These are phyloP conservation scores for Aquilaria sinensis DNA, from an alignment of 345 rosid species.

Conservation along the genomic window DNA sequence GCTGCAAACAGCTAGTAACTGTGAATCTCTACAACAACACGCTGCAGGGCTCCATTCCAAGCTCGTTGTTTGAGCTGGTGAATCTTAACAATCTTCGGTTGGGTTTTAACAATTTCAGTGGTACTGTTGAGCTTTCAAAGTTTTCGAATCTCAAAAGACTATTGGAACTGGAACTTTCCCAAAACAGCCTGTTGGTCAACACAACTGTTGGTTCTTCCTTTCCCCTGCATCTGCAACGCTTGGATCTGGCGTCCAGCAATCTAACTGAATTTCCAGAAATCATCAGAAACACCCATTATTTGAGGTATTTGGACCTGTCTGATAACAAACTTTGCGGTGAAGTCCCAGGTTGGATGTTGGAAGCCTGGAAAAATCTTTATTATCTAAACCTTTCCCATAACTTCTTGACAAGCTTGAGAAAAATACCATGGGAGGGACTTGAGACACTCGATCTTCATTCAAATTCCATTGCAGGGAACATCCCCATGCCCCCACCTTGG, in stretches of 20 bases:
- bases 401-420: conserved; percentile 7
- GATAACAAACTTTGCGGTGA: conserved; percentile 19
- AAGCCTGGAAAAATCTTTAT: not conserved
- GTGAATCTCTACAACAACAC: conserved; percentile 9
- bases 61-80: conserved; percentile 1
- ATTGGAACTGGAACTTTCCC: not conserved
- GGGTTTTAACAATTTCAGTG: too few species aligned
- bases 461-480: conserved; percentile 11
- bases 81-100: not conserved
- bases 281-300: not conserved
- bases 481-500: conserved; percentile 12
- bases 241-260: not conserved
- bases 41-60: conserved; percentile 16
- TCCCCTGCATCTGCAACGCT: not conserved
- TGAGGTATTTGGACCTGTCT: not conserved
- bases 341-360: conserved; percentile 12
- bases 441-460: conserved; percentile 13
- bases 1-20: not conserved
- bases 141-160: conserved; percentile 5
- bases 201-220: not conserved
- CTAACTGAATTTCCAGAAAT: conserved; percentile 10
- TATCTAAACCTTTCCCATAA: conserved; percentile 11
- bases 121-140: too few species aligned
- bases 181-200: not conserved
- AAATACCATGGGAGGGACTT: not conserved